phyloP scores from a whole-genome alignment of 2,329 filamentous ascomycete species.

The Ophiostoma pallidulum region DNA sequence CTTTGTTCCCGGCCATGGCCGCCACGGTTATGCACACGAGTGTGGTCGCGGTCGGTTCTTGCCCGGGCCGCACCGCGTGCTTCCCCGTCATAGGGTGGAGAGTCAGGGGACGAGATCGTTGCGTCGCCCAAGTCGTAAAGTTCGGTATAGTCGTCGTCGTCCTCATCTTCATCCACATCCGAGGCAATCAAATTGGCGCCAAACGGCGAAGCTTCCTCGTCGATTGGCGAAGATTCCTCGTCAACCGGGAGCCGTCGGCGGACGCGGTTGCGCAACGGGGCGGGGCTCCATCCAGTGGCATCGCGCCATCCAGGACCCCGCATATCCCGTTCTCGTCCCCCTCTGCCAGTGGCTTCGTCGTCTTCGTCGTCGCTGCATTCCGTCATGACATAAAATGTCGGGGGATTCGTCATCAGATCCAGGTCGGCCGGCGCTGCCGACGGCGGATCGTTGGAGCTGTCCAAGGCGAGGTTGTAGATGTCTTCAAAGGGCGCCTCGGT shows the following conservation, averaged over 20 bases:
- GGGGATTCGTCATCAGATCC: constrained; percentile 33
- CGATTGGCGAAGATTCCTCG: neutral
- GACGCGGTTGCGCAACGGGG: constrained; percentile 5
- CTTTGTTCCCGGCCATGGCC: constrained; percentile 25
- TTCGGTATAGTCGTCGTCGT: constrained; percentile 13
- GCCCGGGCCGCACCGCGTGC: constrained; percentile 9
- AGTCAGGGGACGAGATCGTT: constrained; percentile 6
- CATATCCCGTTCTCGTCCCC: neutral
- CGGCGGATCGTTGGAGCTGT: constrained; percentile 36
- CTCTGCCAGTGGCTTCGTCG: constrained; percentile 23
- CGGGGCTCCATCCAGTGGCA: constrained; percentile 11
- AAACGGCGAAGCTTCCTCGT: constrained; percentile 4
- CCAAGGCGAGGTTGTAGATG: constrained; percentile 32
- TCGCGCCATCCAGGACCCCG: neutral
- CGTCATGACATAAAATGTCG: constrained; percentile 46
- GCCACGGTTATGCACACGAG: constrained; percentile 32
- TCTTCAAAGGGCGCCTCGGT: constrained; percentile 9
- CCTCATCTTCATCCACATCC: constrained; percentile 4
- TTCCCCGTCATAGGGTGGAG: neutral
- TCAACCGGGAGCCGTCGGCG: neutral
- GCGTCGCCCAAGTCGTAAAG: constrained; percentile 9
- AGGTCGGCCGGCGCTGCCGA: constrained; percentile 49
- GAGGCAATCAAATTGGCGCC: constrained; percentile 3
- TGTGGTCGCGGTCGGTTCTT: constrained; percentile 7
- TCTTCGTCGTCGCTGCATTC: constrained; percentile 53